These are phyloP conservation scores for Macrolepiota albuminosa DNA, from an alignment of 768 basidiomycete genomes.

Conservation along the genomic window DNA sequence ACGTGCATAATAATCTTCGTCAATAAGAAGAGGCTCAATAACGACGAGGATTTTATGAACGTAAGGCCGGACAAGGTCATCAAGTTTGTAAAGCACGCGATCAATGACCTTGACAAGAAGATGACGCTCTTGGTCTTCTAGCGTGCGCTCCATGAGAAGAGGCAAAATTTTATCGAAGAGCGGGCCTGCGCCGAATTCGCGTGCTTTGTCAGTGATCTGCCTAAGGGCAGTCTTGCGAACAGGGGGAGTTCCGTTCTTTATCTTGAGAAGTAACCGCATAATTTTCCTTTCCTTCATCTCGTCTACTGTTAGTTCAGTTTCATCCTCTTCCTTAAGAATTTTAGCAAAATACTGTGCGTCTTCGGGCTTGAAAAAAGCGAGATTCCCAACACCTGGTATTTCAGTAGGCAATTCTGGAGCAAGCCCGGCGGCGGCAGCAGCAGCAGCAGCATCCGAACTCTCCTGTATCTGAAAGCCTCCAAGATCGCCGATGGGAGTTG, in stretches of 20 bases:
- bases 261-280: slow-evolving; percentile 95
- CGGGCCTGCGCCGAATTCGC: slow-evolving; percentile 97
- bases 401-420: slow-evolving; percentile 94
- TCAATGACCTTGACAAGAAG: slow-evolving; percentile 98
- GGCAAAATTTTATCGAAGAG: slow-evolving; percentile 99
- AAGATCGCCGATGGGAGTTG: slow-evolving; percentile 48
- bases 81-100: slow-evolving; percentile 96
- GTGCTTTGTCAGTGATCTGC: slow-evolving; percentile 98
- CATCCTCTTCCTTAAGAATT: slow-evolving; percentile 93
- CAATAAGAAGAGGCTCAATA: slow-evolving; percentile 97
- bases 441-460: slow-evolving; percentile 83
- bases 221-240: slow-evolving; percentile 96
- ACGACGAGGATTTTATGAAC: slow-evolving; percentile 99
- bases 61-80: slow-evolving; percentile 97
- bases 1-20: slow-evolving; percentile 95
- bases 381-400: slow-evolving; percentile 94
- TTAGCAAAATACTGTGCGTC: slow-evolving; percentile 98
- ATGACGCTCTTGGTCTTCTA: slow-evolving; percentile 98
- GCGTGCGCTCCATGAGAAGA: slow-evolving; percentile 93
- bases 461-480: slow-evolving; percentile 98
- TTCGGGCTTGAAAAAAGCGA: slow-evolving; percentile 98
- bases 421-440: slow-evolving; percentile 87
- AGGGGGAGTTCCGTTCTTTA: slow-evolving; percentile 99
- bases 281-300: slow-evolving; percentile 99
- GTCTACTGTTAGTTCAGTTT: slow-evolving; percentile 86